Conservation (phyloP, 2,329 filamentous ascomycete genomes). For the Penicillium digitatum region DNA sequence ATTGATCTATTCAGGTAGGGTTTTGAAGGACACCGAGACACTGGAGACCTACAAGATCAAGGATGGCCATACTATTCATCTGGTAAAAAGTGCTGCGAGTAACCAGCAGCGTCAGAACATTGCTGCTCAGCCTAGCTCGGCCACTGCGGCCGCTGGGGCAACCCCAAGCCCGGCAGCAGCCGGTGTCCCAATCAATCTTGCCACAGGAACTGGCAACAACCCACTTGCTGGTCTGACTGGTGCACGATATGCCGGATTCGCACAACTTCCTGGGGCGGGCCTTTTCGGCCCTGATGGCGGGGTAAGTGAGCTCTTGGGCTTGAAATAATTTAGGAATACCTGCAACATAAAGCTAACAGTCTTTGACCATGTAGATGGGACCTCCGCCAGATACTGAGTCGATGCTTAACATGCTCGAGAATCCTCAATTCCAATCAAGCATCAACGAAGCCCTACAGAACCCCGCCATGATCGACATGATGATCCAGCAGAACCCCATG, state of each 20-base stretch:
- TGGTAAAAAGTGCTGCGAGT: slow-evolving; percentile 94
- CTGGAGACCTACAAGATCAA: slow-evolving; percentile 90
- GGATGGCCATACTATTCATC: slow-evolving; percentile 88
- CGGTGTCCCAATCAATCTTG: slow-evolving; percentile 48
- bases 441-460: slow-evolving; percentile 96
- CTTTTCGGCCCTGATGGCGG: slow-evolving; percentile 93
- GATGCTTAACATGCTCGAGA: slow-evolving; percentile 78
- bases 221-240: slow-evolving; percentile 86
- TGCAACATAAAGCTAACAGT: slow-evolving; percentile 13
- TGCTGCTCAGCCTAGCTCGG: slow-evolving; percentile 47
- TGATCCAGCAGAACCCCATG: slow-evolving; percentile 88
- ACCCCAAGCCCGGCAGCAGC: slow-evolving; percentile 31
- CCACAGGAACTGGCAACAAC: slow-evolving; percentile 66
- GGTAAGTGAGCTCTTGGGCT: slow-evolving; percentile 55
- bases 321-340: not conserved
- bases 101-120: slow-evolving; percentile 60
- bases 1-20: slow-evolving; percentile 93
- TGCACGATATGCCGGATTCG: slow-evolving; percentile 87
- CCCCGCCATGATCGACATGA: slow-evolving; percentile 88
- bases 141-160: slow-evolving; percentile 32
- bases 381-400: slow-evolving; percentile 77
- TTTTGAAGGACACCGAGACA: slow-evolving; percentile 91
- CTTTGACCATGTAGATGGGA: slow-evolving; percentile 65
- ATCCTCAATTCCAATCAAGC: slow-evolving; percentile 78
- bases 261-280: slow-evolving; percentile 78